phyloP scores from a whole-genome alignment of 2,329 filamentous ascomycete species.

The Boeremia exigua region DNA sequence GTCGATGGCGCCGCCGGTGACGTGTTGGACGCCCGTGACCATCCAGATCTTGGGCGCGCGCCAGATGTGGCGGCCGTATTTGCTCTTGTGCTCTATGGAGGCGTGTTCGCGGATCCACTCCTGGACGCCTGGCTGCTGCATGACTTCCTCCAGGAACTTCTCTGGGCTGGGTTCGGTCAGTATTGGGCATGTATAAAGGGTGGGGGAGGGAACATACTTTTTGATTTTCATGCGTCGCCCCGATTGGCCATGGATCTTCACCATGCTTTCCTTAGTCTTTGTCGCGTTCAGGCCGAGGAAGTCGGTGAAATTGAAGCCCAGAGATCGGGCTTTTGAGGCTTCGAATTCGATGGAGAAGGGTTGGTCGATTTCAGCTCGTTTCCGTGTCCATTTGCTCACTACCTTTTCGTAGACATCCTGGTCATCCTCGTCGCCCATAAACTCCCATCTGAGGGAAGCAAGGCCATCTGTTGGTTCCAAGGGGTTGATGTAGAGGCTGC shows the following conservation, averaged over 20 bases:
- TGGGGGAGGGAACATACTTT: background rate
- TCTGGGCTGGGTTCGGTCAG: background rate
- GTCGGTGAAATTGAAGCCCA: background rate
- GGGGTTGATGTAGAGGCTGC: slow-evolving; percentile 2
- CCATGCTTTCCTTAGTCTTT: background rate
- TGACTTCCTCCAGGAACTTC: background rate
- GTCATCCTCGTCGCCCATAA: background rate
- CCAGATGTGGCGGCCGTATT: background rate
- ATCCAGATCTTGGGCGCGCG: slow-evolving; percentile 3
- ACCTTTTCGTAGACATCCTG: background rate
- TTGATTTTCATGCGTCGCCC: background rate
- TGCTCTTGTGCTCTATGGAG: background rate
- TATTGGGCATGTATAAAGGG: background rate
- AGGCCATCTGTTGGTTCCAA: background rate
- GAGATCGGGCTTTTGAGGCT: background rate
- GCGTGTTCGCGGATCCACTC: slow-evolving; percentile 1
- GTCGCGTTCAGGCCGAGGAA: background rate
- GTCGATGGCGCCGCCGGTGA: background rate
- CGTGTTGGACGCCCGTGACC: background rate
- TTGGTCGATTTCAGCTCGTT: background rate
- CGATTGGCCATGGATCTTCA: background rate
- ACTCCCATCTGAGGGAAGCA: background rate
- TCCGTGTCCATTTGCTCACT: background rate
- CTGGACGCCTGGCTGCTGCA: background rate
- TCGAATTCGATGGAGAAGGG: background rate